Percentiles rank a stretch among this genome's conserved stretches.
Evolutionary conservation across 768 basidiomycete genomes (phyloP).

Genomic region (Podaxis sp.): DNA sequence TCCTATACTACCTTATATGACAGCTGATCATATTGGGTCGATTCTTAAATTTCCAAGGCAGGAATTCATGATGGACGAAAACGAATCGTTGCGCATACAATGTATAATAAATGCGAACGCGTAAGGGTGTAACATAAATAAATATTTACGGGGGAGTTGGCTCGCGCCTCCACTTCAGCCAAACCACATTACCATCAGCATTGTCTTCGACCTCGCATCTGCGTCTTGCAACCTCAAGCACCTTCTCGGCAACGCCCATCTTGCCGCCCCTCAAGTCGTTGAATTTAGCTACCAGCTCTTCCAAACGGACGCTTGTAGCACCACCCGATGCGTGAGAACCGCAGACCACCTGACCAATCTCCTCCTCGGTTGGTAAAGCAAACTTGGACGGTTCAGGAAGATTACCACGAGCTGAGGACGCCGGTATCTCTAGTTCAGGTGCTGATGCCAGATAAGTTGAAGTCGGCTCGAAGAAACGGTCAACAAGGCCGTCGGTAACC

Average conservation of each 20-base stretch:
- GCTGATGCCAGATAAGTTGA: slow-evolving; percentile 48
- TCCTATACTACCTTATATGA: too few relatives aligned
- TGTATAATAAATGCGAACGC: not conserved
- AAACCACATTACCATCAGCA: slow-evolving; percentile 56
- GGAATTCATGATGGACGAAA: too few relatives aligned
- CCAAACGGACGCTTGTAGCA: slow-evolving; percentile 55
- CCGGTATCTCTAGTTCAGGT: slow-evolving; percentile 45
- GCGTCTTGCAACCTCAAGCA: slow-evolving; percentile 73
- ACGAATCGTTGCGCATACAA: not conserved
- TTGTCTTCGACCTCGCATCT: slow-evolving; percentile 63
- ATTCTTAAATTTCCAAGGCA: too few relatives aligned
- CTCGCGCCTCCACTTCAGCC: slow-evolving; percentile 59
- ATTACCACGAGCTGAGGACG: slow-evolving; percentile 27
- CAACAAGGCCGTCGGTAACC: slow-evolving; percentile 56
- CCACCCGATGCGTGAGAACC: slow-evolving; percentile 66
- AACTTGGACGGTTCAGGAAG: slow-evolving; percentile 35
- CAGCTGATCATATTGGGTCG: too few relatives aligned
- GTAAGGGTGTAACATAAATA: slow-evolving; percentile 1
- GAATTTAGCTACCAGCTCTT: slow-evolving; percentile 64
- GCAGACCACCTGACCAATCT: slow-evolving; percentile 65
- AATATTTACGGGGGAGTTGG: slow-evolving; percentile 1
- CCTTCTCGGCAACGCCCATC: slow-evolving; percentile 71
- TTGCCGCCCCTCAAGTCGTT: slow-evolving; percentile 47
- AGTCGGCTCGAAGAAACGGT: slow-evolving; percentile 64
- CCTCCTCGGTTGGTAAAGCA: slow-evolving; percentile 76